A percentile compares a stretch with the other conserved stretches of the same genome.
Conservation (phyloP, 23 red algal species). For the Gracilaria domingensis region DNA sequence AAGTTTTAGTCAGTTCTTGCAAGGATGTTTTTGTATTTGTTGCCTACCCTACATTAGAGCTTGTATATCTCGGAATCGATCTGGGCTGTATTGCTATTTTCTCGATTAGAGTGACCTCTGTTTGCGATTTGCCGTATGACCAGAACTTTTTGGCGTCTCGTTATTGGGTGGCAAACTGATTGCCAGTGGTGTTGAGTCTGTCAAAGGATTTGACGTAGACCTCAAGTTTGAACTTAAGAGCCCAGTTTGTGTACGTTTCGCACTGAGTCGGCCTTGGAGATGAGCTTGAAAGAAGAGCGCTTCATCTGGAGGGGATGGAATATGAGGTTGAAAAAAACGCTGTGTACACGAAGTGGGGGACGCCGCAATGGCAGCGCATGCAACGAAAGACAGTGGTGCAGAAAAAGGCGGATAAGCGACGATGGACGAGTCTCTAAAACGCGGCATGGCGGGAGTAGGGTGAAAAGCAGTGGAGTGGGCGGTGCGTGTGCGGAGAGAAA, state of each 20-base stretch:
- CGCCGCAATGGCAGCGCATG: background rate
- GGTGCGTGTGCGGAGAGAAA: background rate
- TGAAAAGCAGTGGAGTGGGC: background rate
- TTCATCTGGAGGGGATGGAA: constrained; percentile 14
- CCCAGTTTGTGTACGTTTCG: constrained; percentile 70
- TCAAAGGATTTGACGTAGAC: constrained; percentile 66
- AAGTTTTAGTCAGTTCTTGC: constrained; percentile 72
- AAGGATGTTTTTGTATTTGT: constrained; percentile 58
- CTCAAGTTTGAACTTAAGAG: constrained; percentile 53
- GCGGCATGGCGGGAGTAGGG: too few species aligned
- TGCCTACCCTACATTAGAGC: constrained; percentile 49
- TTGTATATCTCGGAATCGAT: constrained; percentile 68
- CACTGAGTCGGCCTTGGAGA: constrained; percentile 74
- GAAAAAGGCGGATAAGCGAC: background rate
- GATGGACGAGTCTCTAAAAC: background rate
- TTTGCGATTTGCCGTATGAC: constrained; percentile 33
- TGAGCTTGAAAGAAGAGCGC: constrained; percentile 79
- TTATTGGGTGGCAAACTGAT: constrained; percentile 65
- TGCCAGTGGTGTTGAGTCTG: constrained; percentile 44
- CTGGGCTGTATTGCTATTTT: constrained; percentile 52
- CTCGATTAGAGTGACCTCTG: constrained; percentile 75
- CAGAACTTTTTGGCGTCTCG: constrained; percentile 61
- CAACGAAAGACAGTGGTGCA: background rate
- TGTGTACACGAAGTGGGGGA: background rate
- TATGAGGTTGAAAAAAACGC: background rate